Evolutionary conservation across 495 filamentous ascomycete genomes (phyloP).

Genomic region (Aspergillus wentii): DNA sequence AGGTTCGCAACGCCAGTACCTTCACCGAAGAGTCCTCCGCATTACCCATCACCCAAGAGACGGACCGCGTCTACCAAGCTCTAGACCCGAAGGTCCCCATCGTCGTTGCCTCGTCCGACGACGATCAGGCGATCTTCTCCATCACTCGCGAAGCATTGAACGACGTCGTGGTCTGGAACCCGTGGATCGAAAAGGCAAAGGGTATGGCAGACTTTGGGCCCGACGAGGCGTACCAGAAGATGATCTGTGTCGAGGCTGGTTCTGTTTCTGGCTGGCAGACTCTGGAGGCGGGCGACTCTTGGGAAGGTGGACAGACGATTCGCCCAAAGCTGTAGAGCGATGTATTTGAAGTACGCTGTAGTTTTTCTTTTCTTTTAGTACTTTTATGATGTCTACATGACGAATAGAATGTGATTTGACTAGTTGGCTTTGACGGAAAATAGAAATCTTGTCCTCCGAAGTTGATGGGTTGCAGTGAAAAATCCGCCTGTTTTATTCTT

Average conservation of each 20-base stretch:
- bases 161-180: constrained; percentile 96
- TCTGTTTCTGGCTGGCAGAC: constrained; percentile 75
- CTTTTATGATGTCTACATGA: no score
- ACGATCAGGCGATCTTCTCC: constrained; percentile 58
- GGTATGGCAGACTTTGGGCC: constrained; percentile 85
- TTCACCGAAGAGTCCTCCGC: constrained; percentile 51
- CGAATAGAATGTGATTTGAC: no score
- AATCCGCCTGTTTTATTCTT: no score
- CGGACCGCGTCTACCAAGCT: constrained; percentile 72
- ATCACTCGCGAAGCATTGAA: constrained; percentile 73
- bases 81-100: constrained; percentile 56
- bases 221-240: constrained; percentile 80
- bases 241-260: constrained; percentile 93
- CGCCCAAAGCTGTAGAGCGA: constrained; percentile 23
- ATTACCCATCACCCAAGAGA: constrained; percentile 64
- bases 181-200: constrained; percentile 79
- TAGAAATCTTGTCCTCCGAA: no score
- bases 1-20: constrained; percentile 56
- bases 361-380: no score
- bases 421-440: no score
- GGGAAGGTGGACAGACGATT: constrained; percentile 85
- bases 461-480: no score
- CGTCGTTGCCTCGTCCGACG: constrained; percentile 50
- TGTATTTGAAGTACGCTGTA: no score
- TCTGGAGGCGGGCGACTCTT: constrained; percentile 80